A percentile compares a stretch with the other conserved stretches of the same genome.
phyloP scores from a whole-genome alignment of 371 early-diverging fungal species.

The Thermomucor indicae-seudaticae region DNA sequence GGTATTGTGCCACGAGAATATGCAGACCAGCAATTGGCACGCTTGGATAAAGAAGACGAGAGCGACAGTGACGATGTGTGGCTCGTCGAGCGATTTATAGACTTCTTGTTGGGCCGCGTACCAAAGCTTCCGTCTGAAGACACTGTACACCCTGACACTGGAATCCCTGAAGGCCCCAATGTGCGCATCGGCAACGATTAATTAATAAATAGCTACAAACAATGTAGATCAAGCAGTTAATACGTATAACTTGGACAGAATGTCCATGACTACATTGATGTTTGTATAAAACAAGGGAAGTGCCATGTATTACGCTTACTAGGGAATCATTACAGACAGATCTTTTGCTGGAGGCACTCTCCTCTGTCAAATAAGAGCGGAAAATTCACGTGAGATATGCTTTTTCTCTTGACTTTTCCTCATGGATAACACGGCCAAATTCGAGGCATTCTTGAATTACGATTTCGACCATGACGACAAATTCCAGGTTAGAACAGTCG shows the following conservation, averaged over 20 bases:
- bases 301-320: no score
- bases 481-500: slow-evolving; percentile 13
- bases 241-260: no score
- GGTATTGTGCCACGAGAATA: slow-evolving; percentile 17
- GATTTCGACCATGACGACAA: slow-evolving; percentile 22
- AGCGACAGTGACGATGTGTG: slow-evolving; percentile 12
- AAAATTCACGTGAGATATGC: no score
- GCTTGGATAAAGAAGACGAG: slow-evolving; percentile 4
- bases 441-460: slow-evolving; percentile 18
- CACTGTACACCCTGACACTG: slow-evolving; percentile 8
- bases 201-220: neutral
- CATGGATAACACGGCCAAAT: slow-evolving; percentile 7
- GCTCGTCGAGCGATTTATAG: slow-evolving; percentile 10
- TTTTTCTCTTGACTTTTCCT: no score
- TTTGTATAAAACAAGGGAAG: no score
- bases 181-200: slow-evolving; percentile 18
- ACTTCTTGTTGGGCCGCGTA: slow-evolving; percentile 18
- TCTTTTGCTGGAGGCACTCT: no score
- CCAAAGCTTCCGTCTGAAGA: slow-evolving; percentile 11
- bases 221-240: no score
- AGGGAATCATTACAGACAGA: no score
- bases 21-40: slow-evolving; percentile 12
- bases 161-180: slow-evolving; percentile 12
- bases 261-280: no score
- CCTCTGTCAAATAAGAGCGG: no score